These are phyloP conservation scores for Scytalidium lignicola DNA, from an alignment of 2,329 filamentous ascomycete species.

Conservation along the genomic window DNA sequence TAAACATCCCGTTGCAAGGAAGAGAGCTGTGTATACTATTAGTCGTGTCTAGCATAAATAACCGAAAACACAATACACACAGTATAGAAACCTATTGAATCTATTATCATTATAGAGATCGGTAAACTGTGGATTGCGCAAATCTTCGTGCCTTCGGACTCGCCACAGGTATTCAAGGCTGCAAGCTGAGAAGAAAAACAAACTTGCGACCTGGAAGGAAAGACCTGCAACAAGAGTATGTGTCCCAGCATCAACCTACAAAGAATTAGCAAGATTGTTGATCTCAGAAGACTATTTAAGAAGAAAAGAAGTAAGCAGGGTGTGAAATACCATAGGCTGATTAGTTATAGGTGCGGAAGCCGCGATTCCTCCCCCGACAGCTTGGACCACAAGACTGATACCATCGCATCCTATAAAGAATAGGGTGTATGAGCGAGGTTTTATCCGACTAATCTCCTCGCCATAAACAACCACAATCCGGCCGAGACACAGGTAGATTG, in stretches of 20 bases:
- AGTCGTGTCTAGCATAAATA: background rate
- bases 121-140: slow-evolving; percentile 2
- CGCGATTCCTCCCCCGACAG: slow-evolving; percentile 51
- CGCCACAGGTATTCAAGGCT: slow-evolving; percentile 7
- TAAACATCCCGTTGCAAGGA: slow-evolving; percentile 46
- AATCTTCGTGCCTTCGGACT: slow-evolving; percentile 1
- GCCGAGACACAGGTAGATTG: slow-evolving; percentile 52
- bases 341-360: slow-evolving; percentile 35
- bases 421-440: slow-evolving; percentile 45
- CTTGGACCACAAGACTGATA: slow-evolving; percentile 53
- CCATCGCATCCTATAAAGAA: slow-evolving; percentile 57
- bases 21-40: slow-evolving; percentile 22
- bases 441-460: slow-evolving; percentile 36
- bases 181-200: slow-evolving; percentile 28
- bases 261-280: background rate
- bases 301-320: background rate
- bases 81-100: slow-evolving; percentile 10
- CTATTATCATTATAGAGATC: slow-evolving; percentile 7
- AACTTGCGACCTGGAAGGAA: slow-evolving; percentile 48
- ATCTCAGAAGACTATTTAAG: too few relatives aligned
- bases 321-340: slow-evolving; percentile 25
- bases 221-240: slow-evolving; percentile 55
- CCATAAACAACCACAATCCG: slow-evolving; percentile 51
- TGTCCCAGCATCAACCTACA: slow-evolving; percentile 37
- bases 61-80: slow-evolving; percentile 1